These are phyloP conservation scores for Verticillium zaregamsianum DNA, from an alignment of 2,329 filamentous ascomycete genomes.

Conservation along the genomic window DNA sequence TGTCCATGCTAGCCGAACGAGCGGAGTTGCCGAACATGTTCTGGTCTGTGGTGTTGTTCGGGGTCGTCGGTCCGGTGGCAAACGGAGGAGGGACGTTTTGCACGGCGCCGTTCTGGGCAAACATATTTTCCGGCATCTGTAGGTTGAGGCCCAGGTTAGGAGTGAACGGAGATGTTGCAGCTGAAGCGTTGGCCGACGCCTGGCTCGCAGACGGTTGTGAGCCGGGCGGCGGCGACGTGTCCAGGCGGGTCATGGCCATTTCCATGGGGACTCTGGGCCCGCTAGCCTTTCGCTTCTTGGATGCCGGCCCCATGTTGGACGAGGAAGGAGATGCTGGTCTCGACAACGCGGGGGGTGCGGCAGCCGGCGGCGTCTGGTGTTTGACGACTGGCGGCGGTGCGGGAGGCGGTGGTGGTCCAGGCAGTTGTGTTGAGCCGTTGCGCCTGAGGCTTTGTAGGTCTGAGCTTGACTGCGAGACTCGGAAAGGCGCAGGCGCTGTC, in stretches of 20 bases:
- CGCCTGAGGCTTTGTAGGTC: conserved; percentile 49
- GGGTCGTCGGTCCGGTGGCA: conserved; percentile 59
- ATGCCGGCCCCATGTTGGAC: conserved; percentile 54
- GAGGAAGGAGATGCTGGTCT: conserved; percentile 68
- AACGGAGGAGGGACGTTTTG: conserved; percentile 24
- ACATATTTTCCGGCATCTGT: conserved; percentile 28
- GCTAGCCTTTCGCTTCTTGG: conserved; percentile 81
- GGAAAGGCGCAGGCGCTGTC: conserved; percentile 38
- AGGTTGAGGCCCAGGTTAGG: conserved; percentile 41
- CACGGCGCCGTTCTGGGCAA: conserved; percentile 16
- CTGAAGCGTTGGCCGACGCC: conserved; percentile 24
- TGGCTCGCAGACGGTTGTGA: conserved; percentile 32
- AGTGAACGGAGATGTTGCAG: conserved; percentile 50
- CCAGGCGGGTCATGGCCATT: conserved; percentile 78
- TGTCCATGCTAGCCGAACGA: conserved; percentile 62
- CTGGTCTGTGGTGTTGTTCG: conserved; percentile 56
- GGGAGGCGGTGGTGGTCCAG: conserved; percentile 30
- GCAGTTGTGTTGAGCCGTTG: not conserved
- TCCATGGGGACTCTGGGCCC: conserved; percentile 67
- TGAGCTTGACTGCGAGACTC: conserved; percentile 55
- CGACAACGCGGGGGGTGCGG: conserved; percentile 42
- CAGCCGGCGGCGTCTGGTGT: conserved; percentile 10
- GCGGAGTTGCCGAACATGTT: conserved; percentile 51
- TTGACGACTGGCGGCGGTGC: conserved; percentile 39
- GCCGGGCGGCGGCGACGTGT: conserved; percentile 46